Base-by-base conservation (phyloP, 2,329 filamentous ascomycete genomes). In the Pseudodiploospora longispora region DNA sequence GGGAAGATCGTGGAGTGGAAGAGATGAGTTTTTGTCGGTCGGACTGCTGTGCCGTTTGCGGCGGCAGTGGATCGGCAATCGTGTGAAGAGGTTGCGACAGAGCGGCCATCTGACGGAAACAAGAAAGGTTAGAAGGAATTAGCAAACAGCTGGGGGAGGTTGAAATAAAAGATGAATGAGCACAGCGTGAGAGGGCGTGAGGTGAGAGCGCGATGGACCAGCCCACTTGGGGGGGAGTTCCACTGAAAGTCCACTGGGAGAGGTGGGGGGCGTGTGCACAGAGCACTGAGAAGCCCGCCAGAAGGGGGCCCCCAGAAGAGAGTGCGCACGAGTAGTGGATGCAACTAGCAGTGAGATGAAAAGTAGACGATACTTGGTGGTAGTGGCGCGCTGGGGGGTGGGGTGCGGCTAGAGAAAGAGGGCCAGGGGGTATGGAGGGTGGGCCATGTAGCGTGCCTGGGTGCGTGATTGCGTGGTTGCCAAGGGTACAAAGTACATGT, bases 101-200 rank as follows among this genome's bases (percentile, higher is more conserved):
- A 58, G 66, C 64, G 61, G 68, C 68, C 69, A 72, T 72, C 69
- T 71, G 70, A 64, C 61, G 59, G 50, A 52, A 55, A 54, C 55
- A 52, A 55, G 42, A 47, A 53, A 50, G 56, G 56, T 59, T 52
- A 60, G 60, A 56, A 50, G 50, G 42, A 47, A 48, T 50, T 52
- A 52, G 56, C 56, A 54, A 53, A 56, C 53, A 57, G 57, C 46
- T 46, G 57, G 55, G 19, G 52, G 58, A 59, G 56, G 56, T 60
- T 59, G 55, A 61, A 61, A 60, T 60, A 62, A 57, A 47, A 55
- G 46, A 52, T 35, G 54, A 59, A 47, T 51, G 50, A 54, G 54
- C 19, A 19, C 19, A 19, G 19, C 33, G 37, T 38, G 35, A 42
- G 39, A 36, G 33, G 48, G 42, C 48, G 47, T 48, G 49, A 51